These are phyloP conservation scores for Salix arbutifolia DNA, from an alignment of 345 rosid species.

Conservation along the genomic window DNA sequence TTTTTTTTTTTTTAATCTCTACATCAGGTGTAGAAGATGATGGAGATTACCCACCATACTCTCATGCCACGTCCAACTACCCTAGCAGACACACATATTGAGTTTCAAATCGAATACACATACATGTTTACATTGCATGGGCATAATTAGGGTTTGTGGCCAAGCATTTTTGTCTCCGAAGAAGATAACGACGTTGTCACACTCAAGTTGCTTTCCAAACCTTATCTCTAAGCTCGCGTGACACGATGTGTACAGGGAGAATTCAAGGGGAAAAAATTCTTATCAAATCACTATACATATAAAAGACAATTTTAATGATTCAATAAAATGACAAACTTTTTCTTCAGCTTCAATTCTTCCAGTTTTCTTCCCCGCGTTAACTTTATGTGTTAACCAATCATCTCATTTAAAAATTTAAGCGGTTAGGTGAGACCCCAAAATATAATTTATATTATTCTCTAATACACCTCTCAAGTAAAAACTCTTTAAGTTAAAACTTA, in stretches of 20 bases:
- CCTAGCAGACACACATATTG: not conserved
- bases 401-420: too few relatives aligned
- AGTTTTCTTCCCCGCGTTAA: too few relatives aligned
- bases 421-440: rapidly evolving
- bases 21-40: not conserved
- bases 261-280: too few relatives aligned
- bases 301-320: too few relatives aligned
- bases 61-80: not conserved
- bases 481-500: too few relatives aligned
- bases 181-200: not conserved
- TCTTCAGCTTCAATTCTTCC: too few relatives aligned
- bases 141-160: not conserved
- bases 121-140: not conserved
- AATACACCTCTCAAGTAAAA: too few relatives aligned
- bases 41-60: not conserved
- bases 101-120: not conserved
- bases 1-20: not conserved
- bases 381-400: too few relatives aligned
- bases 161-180: not conserved
- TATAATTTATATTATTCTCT: too few relatives aligned
- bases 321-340: too few relatives aligned
- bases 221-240: not conserved
- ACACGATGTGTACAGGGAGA: not conserved
- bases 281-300: too few relatives aligned
- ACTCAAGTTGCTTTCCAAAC: not conserved